phyloP scores from a whole-genome alignment of 2,329 filamentous ascomycete species.

The Fusarium napiforme region DNA sequence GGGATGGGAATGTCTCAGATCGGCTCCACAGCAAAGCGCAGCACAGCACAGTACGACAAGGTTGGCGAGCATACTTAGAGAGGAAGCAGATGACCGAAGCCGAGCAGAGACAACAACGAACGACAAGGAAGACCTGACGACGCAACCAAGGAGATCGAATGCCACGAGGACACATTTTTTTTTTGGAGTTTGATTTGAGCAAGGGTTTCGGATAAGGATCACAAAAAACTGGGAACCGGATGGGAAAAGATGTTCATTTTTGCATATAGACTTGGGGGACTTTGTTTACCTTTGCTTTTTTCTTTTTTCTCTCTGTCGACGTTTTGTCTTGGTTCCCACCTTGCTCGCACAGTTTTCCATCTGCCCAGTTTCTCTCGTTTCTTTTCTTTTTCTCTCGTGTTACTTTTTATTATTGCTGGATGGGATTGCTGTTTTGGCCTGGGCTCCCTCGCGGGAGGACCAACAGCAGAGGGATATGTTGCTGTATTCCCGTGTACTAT shows the following conservation, averaged over 20 bases:
- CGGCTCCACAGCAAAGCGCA: constrained; percentile 6
- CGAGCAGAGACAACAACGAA: constrained; percentile 10
- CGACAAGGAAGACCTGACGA: neutral
- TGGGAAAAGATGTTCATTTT: constrained; percentile 44
- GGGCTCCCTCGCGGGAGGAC: constrained; percentile 36
- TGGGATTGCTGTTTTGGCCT: constrained; percentile 22
- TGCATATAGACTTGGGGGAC: constrained; percentile 47
- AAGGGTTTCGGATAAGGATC: constrained; percentile 37
- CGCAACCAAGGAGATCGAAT: constrained; percentile 13
- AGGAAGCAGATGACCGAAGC: constrained; percentile 16
- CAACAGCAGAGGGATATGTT: constrained; percentile 34
- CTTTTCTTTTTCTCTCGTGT: constrained; percentile 27
- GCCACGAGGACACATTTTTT: constrained; percentile 27
- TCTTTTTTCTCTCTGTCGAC: constrained; percentile 6
- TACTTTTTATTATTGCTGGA: constrained; percentile 19
- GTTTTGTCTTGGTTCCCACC: constrained; percentile 22
- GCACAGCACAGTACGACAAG: constrained; percentile 11
- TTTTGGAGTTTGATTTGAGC: constrained; percentile 25
- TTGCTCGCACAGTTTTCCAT: constrained; percentile 32
- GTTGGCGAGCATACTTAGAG: constrained; percentile 12
- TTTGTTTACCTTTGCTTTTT: constrained; percentile 17
- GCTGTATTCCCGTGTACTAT: constrained; percentile 38
- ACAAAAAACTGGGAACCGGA: constrained; percentile 45
- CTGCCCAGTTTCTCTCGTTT: constrained; percentile 31
- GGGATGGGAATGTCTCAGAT: constrained; percentile 49